phyloP scores from a whole-genome alignment of 1,284 basidiomycete species.

The Wallemia ichthyophaga region DNA sequence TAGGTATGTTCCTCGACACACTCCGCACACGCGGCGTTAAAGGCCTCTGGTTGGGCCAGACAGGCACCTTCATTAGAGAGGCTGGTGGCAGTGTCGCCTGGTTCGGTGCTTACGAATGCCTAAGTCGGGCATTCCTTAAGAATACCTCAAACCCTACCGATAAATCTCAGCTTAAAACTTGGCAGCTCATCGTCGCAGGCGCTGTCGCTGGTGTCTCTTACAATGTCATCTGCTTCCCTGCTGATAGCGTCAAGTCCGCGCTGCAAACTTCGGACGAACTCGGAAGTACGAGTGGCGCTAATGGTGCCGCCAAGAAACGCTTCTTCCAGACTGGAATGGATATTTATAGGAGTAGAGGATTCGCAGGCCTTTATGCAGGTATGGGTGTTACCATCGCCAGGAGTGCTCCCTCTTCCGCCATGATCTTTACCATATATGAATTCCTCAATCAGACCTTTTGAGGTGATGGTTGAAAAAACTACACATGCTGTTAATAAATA shows the following conservation, averaged over 20 bases:
- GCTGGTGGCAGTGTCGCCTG: conserved; percentile 61
- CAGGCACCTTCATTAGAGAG: conserved; percentile 55
- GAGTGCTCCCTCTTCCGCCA: conserved; percentile 59
- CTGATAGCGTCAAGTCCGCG: conserved; percentile 76
- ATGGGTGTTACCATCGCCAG: conserved; percentile 70
- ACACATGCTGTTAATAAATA: neutral
- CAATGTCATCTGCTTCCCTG: conserved; percentile 55
- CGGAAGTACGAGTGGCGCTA: too few species aligned
- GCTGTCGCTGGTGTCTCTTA: conserved; percentile 63
- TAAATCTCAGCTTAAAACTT: conserved; percentile 29
- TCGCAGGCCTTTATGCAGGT: conserved; percentile 73
- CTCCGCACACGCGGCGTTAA: conserved; percentile 33
- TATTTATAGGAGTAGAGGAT: conserved; percentile 45
- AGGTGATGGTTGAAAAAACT: too few species aligned
- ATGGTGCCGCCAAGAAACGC: conserved; percentile 17
- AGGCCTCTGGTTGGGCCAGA: conserved; percentile 65
- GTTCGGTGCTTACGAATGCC: conserved; percentile 57
- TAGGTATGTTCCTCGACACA: conserved; percentile 32
- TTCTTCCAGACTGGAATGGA: conserved; percentile 40
- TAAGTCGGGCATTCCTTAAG: conserved; percentile 26
- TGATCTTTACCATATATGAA: conserved; percentile 76
- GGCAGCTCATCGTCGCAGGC: conserved; percentile 58
- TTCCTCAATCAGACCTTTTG: conserved; percentile 30
- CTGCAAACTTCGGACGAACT: conserved; percentile 86
- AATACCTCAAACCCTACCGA: conserved; percentile 14